Conservation (phyloP, 768 basidiomycete species). For the Naganishia vaughanmartiniae region DNA sequence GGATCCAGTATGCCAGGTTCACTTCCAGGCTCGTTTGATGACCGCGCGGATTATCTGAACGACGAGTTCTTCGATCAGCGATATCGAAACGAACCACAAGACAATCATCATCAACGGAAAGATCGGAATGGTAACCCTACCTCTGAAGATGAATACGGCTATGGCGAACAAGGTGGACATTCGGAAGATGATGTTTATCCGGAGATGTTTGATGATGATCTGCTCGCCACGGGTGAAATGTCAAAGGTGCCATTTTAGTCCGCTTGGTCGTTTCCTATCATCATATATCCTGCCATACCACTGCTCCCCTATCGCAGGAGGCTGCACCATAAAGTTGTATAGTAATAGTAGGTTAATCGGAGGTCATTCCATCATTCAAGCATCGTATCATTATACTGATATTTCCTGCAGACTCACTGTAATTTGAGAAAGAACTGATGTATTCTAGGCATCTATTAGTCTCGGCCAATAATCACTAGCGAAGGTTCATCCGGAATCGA, state of each 20-base stretch:
- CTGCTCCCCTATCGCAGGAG: background rate
- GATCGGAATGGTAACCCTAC: constrained; percentile 9
- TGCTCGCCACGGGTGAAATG: constrained; percentile 79
- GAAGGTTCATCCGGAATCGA: too few species aligned
- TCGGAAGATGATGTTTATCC: constrained; percentile 60
- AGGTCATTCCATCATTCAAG: background rate
- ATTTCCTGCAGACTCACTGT: too few species aligned
- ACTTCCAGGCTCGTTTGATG: constrained; percentile 30
- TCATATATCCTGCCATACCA: background rate
- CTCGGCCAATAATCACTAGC: too few species aligned
- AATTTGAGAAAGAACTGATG: too few species aligned
- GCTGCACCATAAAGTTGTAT: background rate
- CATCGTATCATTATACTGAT: background rate
- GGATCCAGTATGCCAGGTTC: constrained; percentile 32
- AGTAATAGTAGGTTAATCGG: background rate
- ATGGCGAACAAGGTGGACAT: constrained; percentile 55
- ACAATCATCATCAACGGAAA: constrained; percentile 22
- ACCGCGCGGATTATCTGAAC: constrained; percentile 28
- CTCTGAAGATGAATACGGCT: constrained; percentile 1
- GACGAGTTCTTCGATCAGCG: constrained; percentile 35
- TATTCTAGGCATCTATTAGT: too few species aligned
- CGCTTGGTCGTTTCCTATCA: background rate
- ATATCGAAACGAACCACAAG: constrained; percentile 12
- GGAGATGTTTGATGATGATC: constrained; percentile 73
- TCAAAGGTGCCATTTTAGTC: constrained; percentile 54